Percentiles rank a stretch among this genome's conserved stretches.
These are phyloP conservation scores for Colletotrichum scovillei DNA, from an alignment of 2,329 filamentous ascomycete species.

Conservation along the genomic window DNA sequence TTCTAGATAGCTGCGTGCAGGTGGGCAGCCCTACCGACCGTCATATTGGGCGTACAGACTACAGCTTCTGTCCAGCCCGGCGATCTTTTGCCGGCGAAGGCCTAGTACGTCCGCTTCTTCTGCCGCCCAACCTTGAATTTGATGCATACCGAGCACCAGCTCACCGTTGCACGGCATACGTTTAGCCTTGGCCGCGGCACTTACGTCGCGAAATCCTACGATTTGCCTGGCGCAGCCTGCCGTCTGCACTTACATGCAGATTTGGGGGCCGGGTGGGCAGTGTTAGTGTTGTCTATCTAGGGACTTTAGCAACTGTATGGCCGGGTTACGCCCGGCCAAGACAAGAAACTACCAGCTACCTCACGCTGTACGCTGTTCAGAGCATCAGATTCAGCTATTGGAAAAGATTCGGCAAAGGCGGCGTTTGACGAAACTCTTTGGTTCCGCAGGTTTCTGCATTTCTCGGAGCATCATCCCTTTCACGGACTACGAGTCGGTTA, in stretches of 20 bases:
- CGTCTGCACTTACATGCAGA: neutral
- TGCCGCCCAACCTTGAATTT: constrained; percentile 2
- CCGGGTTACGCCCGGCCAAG: constrained; percentile 17
- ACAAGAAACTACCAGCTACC: neutral
- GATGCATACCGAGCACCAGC: constrained; percentile 8
- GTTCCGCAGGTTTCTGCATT: neutral
- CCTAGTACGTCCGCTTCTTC: neutral
- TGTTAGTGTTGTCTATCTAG: neutral
- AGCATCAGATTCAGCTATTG: neutral
- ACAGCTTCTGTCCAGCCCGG: neutral
- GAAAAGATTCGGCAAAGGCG: neutral
- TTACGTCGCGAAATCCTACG: constrained; percentile 7
- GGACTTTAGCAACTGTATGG: constrained; percentile 9
- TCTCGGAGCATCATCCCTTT: neutral
- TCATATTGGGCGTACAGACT: constrained; percentile 4
- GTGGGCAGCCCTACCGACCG: constrained; percentile 10
- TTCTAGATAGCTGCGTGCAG: neutral
- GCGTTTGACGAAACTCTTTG: constrained; percentile 10
- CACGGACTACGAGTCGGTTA: neutral
- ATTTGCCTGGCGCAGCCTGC: neutral
- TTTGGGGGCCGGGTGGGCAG: neutral
- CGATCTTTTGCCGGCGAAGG: neutral
- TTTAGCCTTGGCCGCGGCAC: neutral
- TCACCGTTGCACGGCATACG: constrained; percentile 18
- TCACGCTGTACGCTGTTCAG: too few species aligned